phyloP scores from a whole-genome alignment of 208 protist genomes.

The Acanthamoeba sp. region DNA sequence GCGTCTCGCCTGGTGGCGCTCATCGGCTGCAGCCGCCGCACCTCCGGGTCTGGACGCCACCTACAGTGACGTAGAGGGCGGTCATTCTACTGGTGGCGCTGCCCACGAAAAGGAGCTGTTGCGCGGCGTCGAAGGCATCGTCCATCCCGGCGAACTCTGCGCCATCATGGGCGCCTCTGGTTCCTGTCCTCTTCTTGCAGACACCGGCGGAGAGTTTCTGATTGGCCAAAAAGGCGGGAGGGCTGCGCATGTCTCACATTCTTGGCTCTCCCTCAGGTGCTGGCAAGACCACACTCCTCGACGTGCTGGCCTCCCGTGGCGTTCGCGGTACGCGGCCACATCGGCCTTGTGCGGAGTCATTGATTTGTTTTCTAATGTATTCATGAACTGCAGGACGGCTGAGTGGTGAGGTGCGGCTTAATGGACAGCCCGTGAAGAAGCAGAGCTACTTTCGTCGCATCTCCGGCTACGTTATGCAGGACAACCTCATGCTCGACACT shows the following conservation, averaged over 20 bases:
- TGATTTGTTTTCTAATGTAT: no score
- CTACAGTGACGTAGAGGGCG: background rate
- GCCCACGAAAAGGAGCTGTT: background rate
- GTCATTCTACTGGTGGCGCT: background rate
- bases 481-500: constrained; percentile 58
- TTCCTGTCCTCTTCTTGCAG: background rate
- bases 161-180: constrained; percentile 73
- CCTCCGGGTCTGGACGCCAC: background rate
- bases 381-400: constrained; percentile 11
- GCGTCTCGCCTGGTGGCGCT: background rate
- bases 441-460: constrained; percentile 42
- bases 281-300: constrained; percentile 74
- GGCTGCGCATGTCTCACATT: background rate
- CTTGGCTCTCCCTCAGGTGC: background rate
- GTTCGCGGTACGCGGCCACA: background rate
- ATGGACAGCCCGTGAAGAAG: constrained; percentile 28
- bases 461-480: constrained; percentile 67
- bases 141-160: constrained; percentile 44
- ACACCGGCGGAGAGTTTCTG: no score
- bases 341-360: no score
- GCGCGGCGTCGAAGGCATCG: constrained; percentile 51
- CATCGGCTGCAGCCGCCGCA: background rate
- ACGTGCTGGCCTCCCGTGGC: constrained; percentile 25
- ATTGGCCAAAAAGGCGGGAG: background rate
- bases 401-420: constrained; percentile 36